phyloP scores from a whole-genome alignment of 306 rosid genomes.

The Fragaria ananassa region DNA sequence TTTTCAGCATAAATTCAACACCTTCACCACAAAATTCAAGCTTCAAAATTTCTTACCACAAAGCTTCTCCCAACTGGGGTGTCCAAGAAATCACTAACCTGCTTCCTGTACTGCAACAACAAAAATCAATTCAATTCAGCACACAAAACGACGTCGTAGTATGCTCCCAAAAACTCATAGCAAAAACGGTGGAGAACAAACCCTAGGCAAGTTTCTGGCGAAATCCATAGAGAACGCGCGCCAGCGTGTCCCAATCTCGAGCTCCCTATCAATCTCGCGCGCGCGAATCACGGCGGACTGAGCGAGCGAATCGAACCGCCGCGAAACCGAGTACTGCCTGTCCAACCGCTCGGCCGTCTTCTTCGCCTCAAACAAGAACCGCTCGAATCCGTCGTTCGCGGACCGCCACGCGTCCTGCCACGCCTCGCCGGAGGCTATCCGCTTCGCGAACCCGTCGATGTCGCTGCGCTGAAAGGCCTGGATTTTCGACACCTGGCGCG shows the following conservation, averaged over 20 bases:
- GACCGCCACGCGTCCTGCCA: conserved; percentile 74
- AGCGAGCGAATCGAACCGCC: conserved; percentile 46
- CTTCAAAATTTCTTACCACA: conserved; percentile 40
- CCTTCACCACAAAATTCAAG: neutral
- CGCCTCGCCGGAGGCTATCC: conserved; percentile 55
- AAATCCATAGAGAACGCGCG: conserved; percentile 72
- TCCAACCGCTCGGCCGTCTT: conserved; percentile 81
- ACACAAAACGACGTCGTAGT: neutral
- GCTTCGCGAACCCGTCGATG: conserved; percentile 48
- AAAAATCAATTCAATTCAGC: neutral
- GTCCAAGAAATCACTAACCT: conserved; percentile 52
- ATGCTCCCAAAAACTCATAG: neutral
- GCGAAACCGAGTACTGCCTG: conserved; percentile 61
- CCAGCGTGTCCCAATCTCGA: conserved; percentile 69
- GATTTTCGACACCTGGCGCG: conserved; percentile 22
- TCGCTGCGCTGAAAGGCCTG: conserved; percentile 60
- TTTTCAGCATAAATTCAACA: neutral
- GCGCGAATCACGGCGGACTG: conserved; percentile 56
- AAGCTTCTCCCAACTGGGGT: conserved; percentile 74
- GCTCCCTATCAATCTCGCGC: conserved; percentile 78
- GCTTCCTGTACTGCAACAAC: conserved; percentile 72
- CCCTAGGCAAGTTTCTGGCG: conserved; percentile 75
- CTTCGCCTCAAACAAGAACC: conserved; percentile 68
- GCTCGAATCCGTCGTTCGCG: conserved; percentile 85
- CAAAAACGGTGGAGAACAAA: conserved; percentile 18